Evolutionary conservation across 768 basidiomycete genomes (phyloP), one percentile per base, ranked within the genome.

Genomic region (Pisolithus orientalis): DNA sequence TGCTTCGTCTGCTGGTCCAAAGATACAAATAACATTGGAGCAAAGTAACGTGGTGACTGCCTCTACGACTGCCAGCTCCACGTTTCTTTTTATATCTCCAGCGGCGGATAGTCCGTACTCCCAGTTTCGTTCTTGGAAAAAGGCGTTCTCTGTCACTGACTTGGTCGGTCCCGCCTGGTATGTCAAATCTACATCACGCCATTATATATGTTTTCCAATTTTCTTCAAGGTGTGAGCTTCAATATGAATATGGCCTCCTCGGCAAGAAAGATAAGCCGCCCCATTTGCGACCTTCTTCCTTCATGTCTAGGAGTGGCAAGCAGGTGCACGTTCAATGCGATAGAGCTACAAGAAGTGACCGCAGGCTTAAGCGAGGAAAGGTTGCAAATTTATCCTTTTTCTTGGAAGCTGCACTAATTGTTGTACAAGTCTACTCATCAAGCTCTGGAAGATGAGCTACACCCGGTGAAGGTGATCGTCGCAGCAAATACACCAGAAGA

Each of bases 221-320:
- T 21, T 37, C 5, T 17, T 13, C 51, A 34, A 89, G 88, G 88
- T 90, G 88, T 60, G 88, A 89, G 61, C 76, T 88, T 6, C 86
- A 89, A 62, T 82, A 80, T 62, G 86, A 90, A 57, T 90, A 90
- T 60, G 80, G 85, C 3, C 70, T 90, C 39, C 78, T 80, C 29
- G 83, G 85, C 53, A 71, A 69, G 53, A 74, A 85, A 21, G 68
- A 72, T 42, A 73, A 65, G 42, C 79, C 76, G 16, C 56, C 85
- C 0, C 67, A 69, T 17, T 53, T 66, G 9, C 76, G 87, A 17
- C 87, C 86, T 0, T 53, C 66, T 10, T 70, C 78, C 1, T 89
- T 90, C 56, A 64, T 66, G 4, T 78, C 84, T 24, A 71, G 70
- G 13, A 64, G 69, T 25, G 88, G 88, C 14, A 86, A 84, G 53